Conservation (phyloP, 345 rosid genomes). For the Sisymbrium irio region DNA sequence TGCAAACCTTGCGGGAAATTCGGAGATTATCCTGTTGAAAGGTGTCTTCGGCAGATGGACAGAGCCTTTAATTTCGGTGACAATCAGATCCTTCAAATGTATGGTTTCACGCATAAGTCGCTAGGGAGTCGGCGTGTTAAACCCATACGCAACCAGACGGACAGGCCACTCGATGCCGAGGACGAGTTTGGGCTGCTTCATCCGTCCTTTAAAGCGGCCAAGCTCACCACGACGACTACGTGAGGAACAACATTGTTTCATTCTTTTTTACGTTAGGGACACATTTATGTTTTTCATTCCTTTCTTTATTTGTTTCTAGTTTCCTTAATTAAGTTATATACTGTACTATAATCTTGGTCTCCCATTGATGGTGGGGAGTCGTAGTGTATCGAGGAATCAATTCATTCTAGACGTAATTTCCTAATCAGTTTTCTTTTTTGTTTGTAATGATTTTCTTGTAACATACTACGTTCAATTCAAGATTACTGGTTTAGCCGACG, state of each 20-base stretch:
- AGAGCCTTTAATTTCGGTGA: conserved; percentile 73
- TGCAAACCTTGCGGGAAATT: conserved; percentile 80
- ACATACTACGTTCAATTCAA: background rate
- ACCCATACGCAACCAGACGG: conserved; percentile 45
- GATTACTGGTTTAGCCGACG: no score
- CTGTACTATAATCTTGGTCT: conserved; percentile 6
- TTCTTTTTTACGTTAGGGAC: background rate
- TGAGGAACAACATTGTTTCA: background rate
- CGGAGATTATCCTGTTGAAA: conserved; percentile 62
- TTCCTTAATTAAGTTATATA: background rate
- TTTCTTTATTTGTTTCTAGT: conserved; percentile 8
- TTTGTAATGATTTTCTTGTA: background rate
- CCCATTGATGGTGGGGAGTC: conserved; percentile 18
- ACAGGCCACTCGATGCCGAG: conserved; percentile 39
- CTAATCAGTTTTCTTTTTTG: background rate
- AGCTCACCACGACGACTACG: conserved; percentile 17
- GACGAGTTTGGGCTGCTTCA: conserved; percentile 45
- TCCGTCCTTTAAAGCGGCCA: conserved; percentile 37
- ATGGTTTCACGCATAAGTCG: conserved; percentile 56
- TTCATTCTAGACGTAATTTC: background rate
- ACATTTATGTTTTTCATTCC: background rate
- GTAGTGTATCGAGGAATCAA: conserved; percentile 5
- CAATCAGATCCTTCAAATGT: conserved; percentile 66
- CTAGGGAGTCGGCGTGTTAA: conserved; percentile 46
- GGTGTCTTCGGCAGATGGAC: conserved; percentile 75